Evolutionary conservation across 345 rosid species (phyloP).

Genomic region (thale cress (Arabidopsis thaliana)): DNA sequence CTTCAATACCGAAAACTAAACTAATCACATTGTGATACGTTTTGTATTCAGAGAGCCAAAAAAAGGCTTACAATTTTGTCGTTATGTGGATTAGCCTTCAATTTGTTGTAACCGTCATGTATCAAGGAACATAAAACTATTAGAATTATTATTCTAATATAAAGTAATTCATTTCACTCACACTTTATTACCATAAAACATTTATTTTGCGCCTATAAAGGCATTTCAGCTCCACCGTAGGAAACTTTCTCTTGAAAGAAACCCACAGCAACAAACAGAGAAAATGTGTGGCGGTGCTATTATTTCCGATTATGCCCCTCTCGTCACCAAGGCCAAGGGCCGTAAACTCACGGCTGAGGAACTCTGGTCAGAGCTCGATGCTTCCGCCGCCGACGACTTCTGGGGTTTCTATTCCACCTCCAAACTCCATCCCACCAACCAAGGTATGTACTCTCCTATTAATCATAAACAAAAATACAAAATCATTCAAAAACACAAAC

Average conservation of each 20-base stretch:
- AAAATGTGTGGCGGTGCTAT: conserved; percentile 90
- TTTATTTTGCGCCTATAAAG: conserved; percentile 31
- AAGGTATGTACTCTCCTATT: conserved; percentile 30
- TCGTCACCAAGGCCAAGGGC: conserved; percentile 47
- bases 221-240: conserved; percentile 1
- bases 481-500: not conserved
- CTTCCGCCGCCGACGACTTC: conserved; percentile 50
- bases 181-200: conserved; percentile 15
- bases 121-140: conserved; percentile 18
- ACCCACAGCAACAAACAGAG: not conserved
- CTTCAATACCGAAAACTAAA: conserved; percentile 9
- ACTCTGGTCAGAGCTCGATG: conserved; percentile 72
- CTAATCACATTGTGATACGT: conserved; percentile 17
- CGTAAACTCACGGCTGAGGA: conserved; percentile 57
- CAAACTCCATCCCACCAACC: conserved; percentile 35
- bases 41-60: not conserved
- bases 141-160: not conserved
- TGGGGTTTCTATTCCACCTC: conserved; percentile 49
- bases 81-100: not conserved
- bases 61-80: conserved; percentile 9
- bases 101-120: conserved; percentile 34
- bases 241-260: conserved; percentile 20
- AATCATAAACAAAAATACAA: not conserved
- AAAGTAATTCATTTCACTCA: not conserved
- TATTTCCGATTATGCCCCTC: conserved; percentile 54